Conservation (phyloP, 2,329 filamentous ascomycete species). For the Colletotrichum abscissum region DNA sequence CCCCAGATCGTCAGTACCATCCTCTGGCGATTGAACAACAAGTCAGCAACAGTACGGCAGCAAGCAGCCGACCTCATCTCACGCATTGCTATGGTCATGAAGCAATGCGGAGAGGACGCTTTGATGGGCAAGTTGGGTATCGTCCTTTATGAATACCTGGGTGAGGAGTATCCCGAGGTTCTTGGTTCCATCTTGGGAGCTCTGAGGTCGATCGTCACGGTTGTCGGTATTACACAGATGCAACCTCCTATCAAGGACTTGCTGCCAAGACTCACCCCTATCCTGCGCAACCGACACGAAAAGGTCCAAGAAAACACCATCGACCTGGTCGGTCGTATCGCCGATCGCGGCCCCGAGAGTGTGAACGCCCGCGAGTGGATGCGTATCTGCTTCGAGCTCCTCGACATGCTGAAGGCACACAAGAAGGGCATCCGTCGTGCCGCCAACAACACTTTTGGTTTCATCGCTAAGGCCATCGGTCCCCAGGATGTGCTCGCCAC, state of each 20-base stretch:
- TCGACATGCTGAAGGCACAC: conserved; percentile 99
- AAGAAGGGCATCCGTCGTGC: conserved; percentile 99
- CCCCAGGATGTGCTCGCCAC: conserved; percentile 97
- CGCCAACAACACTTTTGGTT: conserved; percentile 99
- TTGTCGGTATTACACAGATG: conserved; percentile 98
- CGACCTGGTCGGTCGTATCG: conserved; percentile 96
- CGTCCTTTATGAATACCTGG: conserved; percentile 96
- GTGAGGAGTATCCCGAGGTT: conserved; percentile 98
- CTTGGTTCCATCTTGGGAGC: conserved; percentile 96
- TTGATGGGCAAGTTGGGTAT: conserved; percentile 95
- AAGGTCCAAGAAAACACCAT: conserved; percentile 99
- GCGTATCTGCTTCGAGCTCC: conserved; percentile 98
- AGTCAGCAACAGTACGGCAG: conserved; percentile 94
- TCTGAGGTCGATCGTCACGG: conserved; percentile 94
- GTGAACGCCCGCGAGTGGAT: conserved; percentile 99
- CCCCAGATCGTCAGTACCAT: conserved; percentile 98
- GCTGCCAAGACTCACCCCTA: conserved; percentile 94
- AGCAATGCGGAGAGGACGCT: conserved; percentile 95
- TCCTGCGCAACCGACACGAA: conserved; percentile 96
- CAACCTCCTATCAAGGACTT: conserved; percentile 97
- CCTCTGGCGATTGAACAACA: conserved; percentile 97
- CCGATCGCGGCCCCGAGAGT: conserved; percentile 94
- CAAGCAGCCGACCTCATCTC: conserved; percentile 97
- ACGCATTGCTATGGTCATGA: conserved; percentile 98
- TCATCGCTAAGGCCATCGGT: conserved; percentile 98